Evolutionary conservation across 345 rosid genomes (phyloP).

Genomic region (Eucalyptus coolabah): DNA sequence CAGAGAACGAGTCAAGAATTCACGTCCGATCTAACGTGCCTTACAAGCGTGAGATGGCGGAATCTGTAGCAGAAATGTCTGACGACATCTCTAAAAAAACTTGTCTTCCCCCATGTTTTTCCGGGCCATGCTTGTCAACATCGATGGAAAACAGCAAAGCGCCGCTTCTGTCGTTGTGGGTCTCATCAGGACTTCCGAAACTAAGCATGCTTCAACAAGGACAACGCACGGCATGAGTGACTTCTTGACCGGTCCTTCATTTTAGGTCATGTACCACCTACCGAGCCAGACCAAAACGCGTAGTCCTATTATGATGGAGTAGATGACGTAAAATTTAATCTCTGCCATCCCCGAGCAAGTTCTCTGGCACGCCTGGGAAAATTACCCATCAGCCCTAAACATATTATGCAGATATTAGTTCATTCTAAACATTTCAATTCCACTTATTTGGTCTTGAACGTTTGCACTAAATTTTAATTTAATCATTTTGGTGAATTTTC

Average conservation of each 20-base stretch:
- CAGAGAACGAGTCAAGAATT: not conserved
- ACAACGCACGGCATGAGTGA: not conserved
- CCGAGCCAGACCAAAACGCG: not conserved
- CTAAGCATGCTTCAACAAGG: not conserved
- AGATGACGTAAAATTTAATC: not conserved
- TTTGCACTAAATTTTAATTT: not conserved
- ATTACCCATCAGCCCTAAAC: not conserved
- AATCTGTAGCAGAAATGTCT: not conserved
- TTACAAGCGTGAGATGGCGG: not conserved
- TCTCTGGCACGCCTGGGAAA: not conserved
- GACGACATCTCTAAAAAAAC: not conserved
- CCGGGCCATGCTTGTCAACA: not conserved
- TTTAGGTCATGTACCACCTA: not conserved
- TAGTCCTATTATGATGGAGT: not conserved
- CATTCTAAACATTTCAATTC: not conserved
- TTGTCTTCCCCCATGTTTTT: not conserved
- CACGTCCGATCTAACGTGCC: not conserved
- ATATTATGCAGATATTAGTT: not conserved
- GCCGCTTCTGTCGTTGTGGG: not conserved
- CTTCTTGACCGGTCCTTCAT: not conserved
- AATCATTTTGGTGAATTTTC: not conserved
- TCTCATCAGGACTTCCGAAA: not conserved
- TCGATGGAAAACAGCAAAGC: not conserved
- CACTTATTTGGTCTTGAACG: rapidly evolving
- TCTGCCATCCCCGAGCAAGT: not conserved